Evolutionary conservation across 2,329 filamentous ascomycete genomes (phyloP), one percentile per base, ranked within the genome.

Genomic region (Zopfia rhizophila): DNA sequence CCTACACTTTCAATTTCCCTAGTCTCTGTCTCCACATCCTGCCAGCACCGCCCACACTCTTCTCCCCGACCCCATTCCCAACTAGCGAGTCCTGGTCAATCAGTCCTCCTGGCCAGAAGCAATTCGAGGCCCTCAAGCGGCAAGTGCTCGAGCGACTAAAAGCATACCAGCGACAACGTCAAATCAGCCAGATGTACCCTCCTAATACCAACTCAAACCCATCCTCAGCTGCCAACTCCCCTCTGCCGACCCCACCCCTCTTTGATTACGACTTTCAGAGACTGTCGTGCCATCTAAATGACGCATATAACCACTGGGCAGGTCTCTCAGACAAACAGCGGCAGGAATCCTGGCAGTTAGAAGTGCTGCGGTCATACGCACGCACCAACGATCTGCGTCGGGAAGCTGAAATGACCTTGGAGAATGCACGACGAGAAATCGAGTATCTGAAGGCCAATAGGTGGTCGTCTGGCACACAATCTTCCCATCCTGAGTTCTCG

Each of bases 1-100:
- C 93, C 23, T 83, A 92, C 50, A 81, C 88, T 4, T 84, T 96
- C 67, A 91, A 91, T 48, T 97, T 96, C 62, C 91, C 92, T 5
- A 86, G 89, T 5, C 81, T 97, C 28, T 91, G 88, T 24, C 82
- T 97, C 8, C 89, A 88, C 53, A 87, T 93, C 56, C 83, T 97
- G 1, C 84, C 88, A 24, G 81, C 89, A 7, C 91, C 92, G 3
- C 86, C 90, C 3, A 94, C 90, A 0, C 78, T 97, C 5, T 93
- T 92, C 74, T 88, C 90, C 7, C 83, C 87, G 1, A 90, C 87
- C 5, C 90, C 91, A 21, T 88, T 95, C 61, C 79, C 91, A 2
- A 90, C 88, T 0, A 79, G 84, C 14, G 84, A 86, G 3, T 94
- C 90, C 0, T 96, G 93, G 85, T 91, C 91, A 1, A 82, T 96